Base-by-base conservation (phyloP, 768 basidiomycete species). In the Tylopilus plumbeoviolaceoides region DNA sequence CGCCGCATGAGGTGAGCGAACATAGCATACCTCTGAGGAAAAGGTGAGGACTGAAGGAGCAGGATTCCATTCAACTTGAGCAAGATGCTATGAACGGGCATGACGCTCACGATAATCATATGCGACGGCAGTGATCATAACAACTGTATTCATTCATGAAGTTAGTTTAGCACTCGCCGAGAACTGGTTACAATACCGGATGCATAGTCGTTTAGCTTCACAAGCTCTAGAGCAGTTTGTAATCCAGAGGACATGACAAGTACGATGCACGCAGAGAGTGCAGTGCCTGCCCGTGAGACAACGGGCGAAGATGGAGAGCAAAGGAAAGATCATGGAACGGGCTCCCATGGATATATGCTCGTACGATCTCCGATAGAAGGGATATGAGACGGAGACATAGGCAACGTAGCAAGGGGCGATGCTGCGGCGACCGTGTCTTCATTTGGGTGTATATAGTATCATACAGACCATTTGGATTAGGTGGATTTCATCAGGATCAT, bases 81-180 rank as follows among this genome's bases (percentile, higher is more conserved):
- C 23, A 23, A 5, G 23, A 23, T 23, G 5, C 23, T 23, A 5
- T 23, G 23, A 23, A 23, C 5, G 23, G 23, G 23, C 23, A 23
- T 23, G 23, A 5, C 9, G 21, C 48, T 49, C 40, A 49, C 48
- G 17, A 23, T 49, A 49, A 33, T 49, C 48, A 33, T 49, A 49
- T 8, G 17, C 11, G 3, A 49, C 40, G 23, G 48, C 28, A 6
- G 39, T 49, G 11, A 48, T 28, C 9, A 21, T 7, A 11, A 21
- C 40, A 17, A 49, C 41, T 31, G 3, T 11, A 21, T 20, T 14
- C 8, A 5, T 23, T 23, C 23, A 23, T 23, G 23, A 23, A 15
- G 40, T 17, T 15, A 30, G 28, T 21, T 10, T 7, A 20, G 28
- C 48, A 15, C 15, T 11, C 2, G 31, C 28, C 9, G 10, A 30